Evolutionary conservation across 2,329 filamentous ascomycete species (phyloP).

Genomic region (Neoascochyta sp.): DNA sequence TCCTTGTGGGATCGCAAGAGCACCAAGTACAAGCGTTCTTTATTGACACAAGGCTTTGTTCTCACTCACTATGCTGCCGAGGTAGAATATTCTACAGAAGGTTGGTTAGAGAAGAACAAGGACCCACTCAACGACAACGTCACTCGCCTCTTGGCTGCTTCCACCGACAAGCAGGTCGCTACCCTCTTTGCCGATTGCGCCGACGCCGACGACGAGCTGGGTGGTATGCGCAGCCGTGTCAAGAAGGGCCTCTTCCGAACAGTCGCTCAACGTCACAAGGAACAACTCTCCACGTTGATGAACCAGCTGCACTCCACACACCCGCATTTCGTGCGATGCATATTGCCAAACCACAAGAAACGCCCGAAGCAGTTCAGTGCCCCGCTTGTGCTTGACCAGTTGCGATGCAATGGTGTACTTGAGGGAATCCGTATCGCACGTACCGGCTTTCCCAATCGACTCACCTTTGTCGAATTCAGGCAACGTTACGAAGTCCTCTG

Average conservation of each 20-base stretch:
- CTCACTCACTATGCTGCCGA: constrained; percentile 97
- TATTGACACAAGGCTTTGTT: constrained; percentile 87
- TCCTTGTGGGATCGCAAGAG: constrained; percentile 95
- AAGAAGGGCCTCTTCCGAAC: constrained; percentile 98
- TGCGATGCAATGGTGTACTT: constrained; percentile 98
- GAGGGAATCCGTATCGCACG: constrained; percentile 96
- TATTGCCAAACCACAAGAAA: constrained; percentile 97
- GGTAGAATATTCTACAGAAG: constrained; percentile 92
- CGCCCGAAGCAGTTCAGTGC: constrained; percentile 88
- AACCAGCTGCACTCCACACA: constrained; percentile 90
- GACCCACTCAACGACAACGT: constrained; percentile 97
- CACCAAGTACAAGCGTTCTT: constrained; percentile 83
- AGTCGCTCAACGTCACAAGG: constrained; percentile 94
- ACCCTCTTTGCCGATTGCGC: constrained; percentile 84
- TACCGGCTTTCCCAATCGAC: constrained; percentile 91
- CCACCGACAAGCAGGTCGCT: constrained; percentile 78
- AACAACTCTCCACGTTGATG: constrained; percentile 97
- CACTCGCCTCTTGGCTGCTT: constrained; percentile 79
- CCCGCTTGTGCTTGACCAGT: constrained; percentile 88
- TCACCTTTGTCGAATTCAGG: constrained; percentile 89
- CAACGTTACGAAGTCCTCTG: constrained; percentile 95
- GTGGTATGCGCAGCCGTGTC: constrained; percentile 70
- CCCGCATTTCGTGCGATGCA: constrained; percentile 96
- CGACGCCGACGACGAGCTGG: constrained; percentile 70
- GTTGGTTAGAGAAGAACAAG: constrained; percentile 99